Conservation (phyloP, 2,329 filamentous ascomycete species). For the Ophiobolus disseminans region DNA sequence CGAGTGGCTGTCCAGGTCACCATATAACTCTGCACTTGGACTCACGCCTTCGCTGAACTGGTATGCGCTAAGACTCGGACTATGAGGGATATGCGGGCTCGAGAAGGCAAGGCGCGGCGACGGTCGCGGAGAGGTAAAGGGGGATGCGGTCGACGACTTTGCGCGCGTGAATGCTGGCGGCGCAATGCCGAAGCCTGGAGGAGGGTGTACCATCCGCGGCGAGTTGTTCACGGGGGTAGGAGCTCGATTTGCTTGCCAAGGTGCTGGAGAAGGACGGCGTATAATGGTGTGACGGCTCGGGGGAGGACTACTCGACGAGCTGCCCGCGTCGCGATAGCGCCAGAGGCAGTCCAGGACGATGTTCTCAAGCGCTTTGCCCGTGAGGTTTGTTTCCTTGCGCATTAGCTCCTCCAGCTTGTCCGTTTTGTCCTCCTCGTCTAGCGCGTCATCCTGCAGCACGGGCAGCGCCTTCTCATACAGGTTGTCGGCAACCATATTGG, state of each 20-base stretch:
- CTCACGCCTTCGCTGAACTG: conserved; percentile 81
- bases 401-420: conserved; percentile 89
- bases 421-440: conserved; percentile 95
- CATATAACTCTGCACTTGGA: conserved; percentile 83
- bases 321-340: conserved; percentile 73
- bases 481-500: conserved; percentile 86
- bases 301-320: conserved; percentile 76
- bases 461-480: conserved; percentile 91
- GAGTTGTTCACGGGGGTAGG: conserved; percentile 83
- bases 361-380: conserved; percentile 82
- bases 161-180: conserved; percentile 78
- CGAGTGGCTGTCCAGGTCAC: conserved; percentile 90
- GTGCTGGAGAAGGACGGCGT: conserved; percentile 87
- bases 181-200: conserved; percentile 76
- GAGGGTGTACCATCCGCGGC: conserved; percentile 79
- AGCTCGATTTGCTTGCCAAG: conserved; percentile 80
- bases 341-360: conserved; percentile 89
- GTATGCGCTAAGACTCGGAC: conserved; percentile 91
- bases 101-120: conserved; percentile 90
- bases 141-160: conserved; percentile 78
- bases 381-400: conserved; percentile 76
- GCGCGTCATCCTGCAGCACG: conserved; percentile 78
- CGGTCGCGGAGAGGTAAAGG: conserved; percentile 91
- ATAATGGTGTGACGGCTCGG: conserved; percentile 88
- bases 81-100: conserved; percentile 89